phyloP scores from a whole-genome alignment of 108 stramenopile species.

The Cylindrotheca fusiformis region DNA sequence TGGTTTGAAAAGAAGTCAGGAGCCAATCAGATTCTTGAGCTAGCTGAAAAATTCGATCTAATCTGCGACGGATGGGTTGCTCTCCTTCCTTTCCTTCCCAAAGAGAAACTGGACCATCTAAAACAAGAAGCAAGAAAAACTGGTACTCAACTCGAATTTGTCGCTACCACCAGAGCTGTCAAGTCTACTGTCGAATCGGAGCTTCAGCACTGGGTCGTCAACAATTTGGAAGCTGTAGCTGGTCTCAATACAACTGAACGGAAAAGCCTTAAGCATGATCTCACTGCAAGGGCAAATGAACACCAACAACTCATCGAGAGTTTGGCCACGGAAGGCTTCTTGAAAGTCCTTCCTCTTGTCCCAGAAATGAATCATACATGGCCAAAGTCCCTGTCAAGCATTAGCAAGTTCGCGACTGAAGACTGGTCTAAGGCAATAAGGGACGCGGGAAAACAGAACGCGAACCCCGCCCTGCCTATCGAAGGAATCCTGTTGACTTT shows the following conservation, averaged over 20 bases:
- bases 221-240: conserved; percentile 23
- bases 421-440: conserved; percentile 33
- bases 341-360: background rate
- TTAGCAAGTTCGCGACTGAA: background rate
- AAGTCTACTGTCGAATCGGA: conserved; percentile 27
- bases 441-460: conserved; percentile 28
- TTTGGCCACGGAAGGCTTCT: background rate
- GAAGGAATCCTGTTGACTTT: conserved; percentile 47
- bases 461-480: conserved; percentile 38
- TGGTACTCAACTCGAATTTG: conserved; percentile 23
- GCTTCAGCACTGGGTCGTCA: conserved; percentile 38
- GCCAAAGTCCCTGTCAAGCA: conserved; percentile 13
- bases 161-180: conserved; percentile 23
- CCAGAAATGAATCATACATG: conserved; percentile 8
- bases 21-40: background rate
- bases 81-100: conserved; percentile 18
- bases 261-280: background rate
- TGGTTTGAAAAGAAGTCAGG: conserved; percentile 15
- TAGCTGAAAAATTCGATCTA: conserved; percentile 13
- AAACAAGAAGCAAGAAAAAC: background rate
- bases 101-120: background rate
- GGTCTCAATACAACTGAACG: conserved; percentile 13
- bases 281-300: conserved; percentile 3
- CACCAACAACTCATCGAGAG: conserved; percentile 5
- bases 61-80: conserved; percentile 39